Percentiles rank a stretch among this genome's conserved stretches.
These are phyloP conservation scores for Henckelia pumila DNA, from an alignment of 257 asterid species.

Conservation along the genomic window DNA sequence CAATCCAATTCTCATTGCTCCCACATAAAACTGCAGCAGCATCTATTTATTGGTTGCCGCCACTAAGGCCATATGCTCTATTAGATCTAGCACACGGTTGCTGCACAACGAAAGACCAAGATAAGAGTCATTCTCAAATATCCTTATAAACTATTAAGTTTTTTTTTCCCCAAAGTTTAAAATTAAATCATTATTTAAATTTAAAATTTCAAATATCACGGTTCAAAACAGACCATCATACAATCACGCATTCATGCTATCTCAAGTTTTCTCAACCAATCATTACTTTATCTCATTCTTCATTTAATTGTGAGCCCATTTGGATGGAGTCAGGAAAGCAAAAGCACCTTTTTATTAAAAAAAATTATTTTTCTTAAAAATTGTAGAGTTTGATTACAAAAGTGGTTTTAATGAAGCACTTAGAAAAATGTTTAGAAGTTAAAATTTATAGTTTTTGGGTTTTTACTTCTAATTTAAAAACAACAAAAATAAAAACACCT, in stretches of 20 bases:
- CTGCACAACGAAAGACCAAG: slow-evolving; percentile 32
- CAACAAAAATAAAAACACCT: no score
- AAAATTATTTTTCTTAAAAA: no score
- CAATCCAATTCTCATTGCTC: slow-evolving; percentile 23
- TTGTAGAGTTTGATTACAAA: no score
- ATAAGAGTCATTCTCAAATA: neutral
- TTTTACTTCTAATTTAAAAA: no score
- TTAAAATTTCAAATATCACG: neutral
- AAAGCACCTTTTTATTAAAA: no score
- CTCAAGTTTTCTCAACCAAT: neutral
- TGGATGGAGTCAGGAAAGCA: no score
- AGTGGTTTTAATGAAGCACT: no score
- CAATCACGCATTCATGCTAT: neutral
- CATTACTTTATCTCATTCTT: neutral
- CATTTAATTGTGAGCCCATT: no score
- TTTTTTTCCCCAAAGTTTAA: neutral
- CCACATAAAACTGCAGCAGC: slow-evolving; percentile 21
- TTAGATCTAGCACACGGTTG: slow-evolving; percentile 91
- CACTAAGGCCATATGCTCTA: slow-evolving; percentile 93
- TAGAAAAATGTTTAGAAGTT: no score
- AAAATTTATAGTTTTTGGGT: no score
- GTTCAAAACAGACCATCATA: neutral
- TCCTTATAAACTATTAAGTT: neutral
- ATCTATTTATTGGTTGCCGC: slow-evolving; percentile 44
- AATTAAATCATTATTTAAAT: neutral